These are phyloP conservation scores for Tetrahymena malaccensis DNA, from an alignment of 73 alveolate species.

Conservation along the genomic window DNA sequence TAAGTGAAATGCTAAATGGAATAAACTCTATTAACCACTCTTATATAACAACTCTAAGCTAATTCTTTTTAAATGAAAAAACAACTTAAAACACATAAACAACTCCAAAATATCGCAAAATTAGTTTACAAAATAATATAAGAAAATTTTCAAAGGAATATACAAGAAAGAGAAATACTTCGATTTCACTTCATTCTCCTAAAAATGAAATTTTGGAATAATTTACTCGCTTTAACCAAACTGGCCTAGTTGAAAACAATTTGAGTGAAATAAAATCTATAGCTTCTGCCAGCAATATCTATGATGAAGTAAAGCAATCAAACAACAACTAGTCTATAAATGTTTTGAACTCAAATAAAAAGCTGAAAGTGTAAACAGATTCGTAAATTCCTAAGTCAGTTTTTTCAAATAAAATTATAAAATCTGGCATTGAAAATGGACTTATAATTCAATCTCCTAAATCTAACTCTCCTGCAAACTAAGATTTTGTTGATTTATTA, in stretches of 20 bases:
- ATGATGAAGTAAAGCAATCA: neutral
- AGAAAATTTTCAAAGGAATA: neutral
- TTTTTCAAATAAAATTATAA: neutral
- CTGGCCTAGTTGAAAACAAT: neutral
- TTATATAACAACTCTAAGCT: neutral
- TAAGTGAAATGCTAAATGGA: neutral
- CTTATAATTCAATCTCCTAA: neutral
- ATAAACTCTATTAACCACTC: neutral
- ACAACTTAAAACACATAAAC: neutral
- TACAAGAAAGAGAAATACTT: neutral
- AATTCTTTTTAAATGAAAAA: neutral
- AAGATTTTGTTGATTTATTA: neutral
- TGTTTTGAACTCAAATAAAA: neutral
- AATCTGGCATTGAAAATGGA: neutral
- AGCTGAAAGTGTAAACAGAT: neutral
- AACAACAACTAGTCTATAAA: neutral
- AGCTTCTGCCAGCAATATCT: neutral
- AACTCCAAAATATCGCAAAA: neutral
- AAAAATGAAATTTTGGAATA: neutral
- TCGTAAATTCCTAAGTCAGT: neutral
- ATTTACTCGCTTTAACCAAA: neutral
- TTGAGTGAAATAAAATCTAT: neutral
- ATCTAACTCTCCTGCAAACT: neutral
- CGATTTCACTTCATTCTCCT: neutral
- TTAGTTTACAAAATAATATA: neutral